Conservation (phyloP, 208 protist species). For the Porcisia deanei region DNA sequence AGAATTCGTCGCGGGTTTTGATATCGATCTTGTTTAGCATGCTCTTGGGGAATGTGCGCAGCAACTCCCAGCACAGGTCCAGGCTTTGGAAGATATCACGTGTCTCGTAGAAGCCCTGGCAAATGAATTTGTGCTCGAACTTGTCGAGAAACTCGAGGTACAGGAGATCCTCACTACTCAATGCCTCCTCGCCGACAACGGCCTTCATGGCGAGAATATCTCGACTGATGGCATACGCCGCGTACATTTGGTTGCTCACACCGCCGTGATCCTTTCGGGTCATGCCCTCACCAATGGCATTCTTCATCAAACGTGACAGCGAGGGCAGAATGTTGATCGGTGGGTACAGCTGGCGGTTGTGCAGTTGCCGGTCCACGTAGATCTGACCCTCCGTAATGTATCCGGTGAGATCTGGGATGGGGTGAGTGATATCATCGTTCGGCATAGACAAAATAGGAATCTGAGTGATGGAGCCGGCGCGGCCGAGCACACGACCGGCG, state of each 20-base stretch:
- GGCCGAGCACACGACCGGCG: slow-evolving; percentile 98
- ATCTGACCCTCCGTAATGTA: slow-evolving; percentile 99
- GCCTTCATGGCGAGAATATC: slow-evolving; percentile 99
- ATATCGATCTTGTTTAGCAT: slow-evolving; percentile 98
- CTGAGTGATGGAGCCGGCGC: slow-evolving; percentile 99
- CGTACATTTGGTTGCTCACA: slow-evolving; percentile 99
- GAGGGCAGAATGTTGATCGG: slow-evolving; percentile 99
- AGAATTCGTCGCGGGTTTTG: slow-evolving; percentile 95
- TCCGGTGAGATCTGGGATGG: slow-evolving; percentile 99
- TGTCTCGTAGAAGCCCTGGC: slow-evolving; percentile 97
- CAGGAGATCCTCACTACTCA: slow-evolving; percentile 98
- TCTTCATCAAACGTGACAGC: slow-evolving; percentile 99
- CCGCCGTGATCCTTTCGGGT: slow-evolving; percentile 98
- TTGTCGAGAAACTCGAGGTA: slow-evolving; percentile 99
- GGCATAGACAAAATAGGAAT: slow-evolving; percentile 99
- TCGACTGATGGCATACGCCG: slow-evolving; percentile 99
- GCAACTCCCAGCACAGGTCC: slow-evolving; percentile 98
- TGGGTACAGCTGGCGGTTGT: slow-evolving; percentile 99
- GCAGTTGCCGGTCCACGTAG: slow-evolving; percentile 99
- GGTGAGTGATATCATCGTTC: slow-evolving; percentile 99
- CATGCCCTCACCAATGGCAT: slow-evolving; percentile 99
- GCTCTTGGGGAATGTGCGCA: slow-evolving; percentile 98
- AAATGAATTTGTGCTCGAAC: slow-evolving; percentile 99
- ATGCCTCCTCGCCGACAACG: slow-evolving; percentile 99
- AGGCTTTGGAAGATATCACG: slow-evolving; percentile 99